A percentile compares a stretch with the other conserved stretches of the same genome.
phyloP scores from a whole-genome alignment of 306 rosid genomes.

The Quercus engelmannii region DNA sequence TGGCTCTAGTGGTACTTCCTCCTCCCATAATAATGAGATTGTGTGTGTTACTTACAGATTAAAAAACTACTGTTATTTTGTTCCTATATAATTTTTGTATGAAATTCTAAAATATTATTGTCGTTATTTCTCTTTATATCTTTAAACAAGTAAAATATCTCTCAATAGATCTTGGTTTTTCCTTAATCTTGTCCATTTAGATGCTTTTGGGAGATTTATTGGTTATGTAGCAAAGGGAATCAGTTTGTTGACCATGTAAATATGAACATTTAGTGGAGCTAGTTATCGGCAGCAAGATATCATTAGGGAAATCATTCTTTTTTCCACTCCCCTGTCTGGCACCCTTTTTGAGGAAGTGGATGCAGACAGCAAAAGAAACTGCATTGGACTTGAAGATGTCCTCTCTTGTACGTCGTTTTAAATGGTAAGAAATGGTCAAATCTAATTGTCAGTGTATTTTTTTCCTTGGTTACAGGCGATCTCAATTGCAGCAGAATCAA shows the following conservation, averaged over 20 bases:
- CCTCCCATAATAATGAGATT: too few relatives aligned
- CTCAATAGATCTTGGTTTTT: neutral
- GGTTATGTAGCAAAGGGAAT: neutral
- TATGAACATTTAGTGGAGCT: neutral
- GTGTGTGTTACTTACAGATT: too few relatives aligned
- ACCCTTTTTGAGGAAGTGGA: neutral
- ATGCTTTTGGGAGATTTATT: neutral
- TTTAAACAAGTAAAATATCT: neutral
- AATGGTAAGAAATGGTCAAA: conserved; percentile 11
- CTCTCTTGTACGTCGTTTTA: neutral
- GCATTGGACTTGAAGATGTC: neutral
- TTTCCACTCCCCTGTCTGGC: neutral
- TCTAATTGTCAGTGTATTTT: conserved; percentile 4
- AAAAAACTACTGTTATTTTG: neutral
- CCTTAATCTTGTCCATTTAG: neutral
- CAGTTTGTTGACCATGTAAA: neutral
- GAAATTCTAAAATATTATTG: neutral
- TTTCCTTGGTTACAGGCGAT: conserved; percentile 56
- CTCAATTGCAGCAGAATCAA: conserved; percentile 85
- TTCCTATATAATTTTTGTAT: neutral
- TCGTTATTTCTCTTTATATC: neutral
- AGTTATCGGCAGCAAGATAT: neutral
- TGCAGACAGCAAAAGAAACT: neutral
- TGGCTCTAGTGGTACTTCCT: too few relatives aligned
- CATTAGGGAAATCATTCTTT: neutral